Conservation (phyloP, 306 rosid genomes). For the Inga oerstediana region DNA sequence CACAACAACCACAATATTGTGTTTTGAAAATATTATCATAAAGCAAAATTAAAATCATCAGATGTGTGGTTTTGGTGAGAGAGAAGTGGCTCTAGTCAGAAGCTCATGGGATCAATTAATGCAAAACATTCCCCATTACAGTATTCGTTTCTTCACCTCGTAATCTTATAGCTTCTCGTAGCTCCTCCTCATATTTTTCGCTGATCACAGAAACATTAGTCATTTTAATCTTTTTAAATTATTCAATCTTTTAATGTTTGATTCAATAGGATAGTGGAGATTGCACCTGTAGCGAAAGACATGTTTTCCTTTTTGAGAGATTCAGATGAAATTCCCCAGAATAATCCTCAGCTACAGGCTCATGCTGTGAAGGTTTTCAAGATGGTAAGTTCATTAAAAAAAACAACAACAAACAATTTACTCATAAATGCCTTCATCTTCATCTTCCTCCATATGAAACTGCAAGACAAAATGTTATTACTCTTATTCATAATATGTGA, state of each 20-base stretch:
- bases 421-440: background rate
- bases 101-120: conserved; percentile 29
- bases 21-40: background rate
- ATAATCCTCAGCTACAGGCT: conserved; percentile 22
- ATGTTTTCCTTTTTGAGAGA: conserved; percentile 36
- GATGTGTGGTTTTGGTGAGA: conserved; percentile 35
- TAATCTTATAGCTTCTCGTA: background rate
- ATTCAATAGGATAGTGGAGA: conserved; percentile 38
- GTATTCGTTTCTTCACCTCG: conserved; percentile 37
- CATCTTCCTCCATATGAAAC: background rate
- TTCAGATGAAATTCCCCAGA: conserved; percentile 10
- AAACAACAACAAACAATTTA: background rate
- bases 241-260: background rate
- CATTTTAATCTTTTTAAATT: background rate
- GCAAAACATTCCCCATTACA: conserved; percentile 23
- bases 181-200: background rate
- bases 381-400: conserved; percentile 27
- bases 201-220: background rate
- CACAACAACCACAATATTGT: background rate
- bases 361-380: conserved; percentile 36
- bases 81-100: conserved; percentile 29
- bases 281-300: conserved; percentile 30
- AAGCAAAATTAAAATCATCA: background rate
- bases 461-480: background rate
- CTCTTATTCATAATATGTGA: background rate